Conservation (phyloP, 73 alveolate species). For the Tetrahymena malaccensis region DNA sequence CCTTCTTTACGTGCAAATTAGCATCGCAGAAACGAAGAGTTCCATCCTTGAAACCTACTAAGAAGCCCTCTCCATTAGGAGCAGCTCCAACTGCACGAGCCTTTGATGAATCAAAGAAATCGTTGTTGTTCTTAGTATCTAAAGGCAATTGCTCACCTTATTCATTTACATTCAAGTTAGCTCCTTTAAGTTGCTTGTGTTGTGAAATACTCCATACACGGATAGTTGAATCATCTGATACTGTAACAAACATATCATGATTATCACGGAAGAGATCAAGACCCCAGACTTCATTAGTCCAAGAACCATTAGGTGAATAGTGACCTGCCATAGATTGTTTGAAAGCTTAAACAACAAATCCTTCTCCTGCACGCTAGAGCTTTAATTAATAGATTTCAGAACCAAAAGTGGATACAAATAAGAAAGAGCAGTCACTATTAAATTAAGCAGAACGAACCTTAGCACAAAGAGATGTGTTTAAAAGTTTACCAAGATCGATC, state of each 20-base stretch:
- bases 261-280: constrained; percentile 30
- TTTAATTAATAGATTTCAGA: constrained; percentile 69
- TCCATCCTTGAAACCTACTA: constrained; percentile 89
- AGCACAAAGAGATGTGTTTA: constrained; percentile 33
- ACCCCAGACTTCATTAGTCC: constrained; percentile 72
- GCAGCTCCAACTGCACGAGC: constrained; percentile 69
- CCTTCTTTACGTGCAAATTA: constrained; percentile 51
- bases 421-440: constrained; percentile 19
- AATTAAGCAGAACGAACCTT: constrained; percentile 65
- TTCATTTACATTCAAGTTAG: not conserved
- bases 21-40: constrained; percentile 59
- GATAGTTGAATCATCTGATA: constrained; percentile 59
- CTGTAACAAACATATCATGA: constrained; percentile 33
- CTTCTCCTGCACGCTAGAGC: not conserved
- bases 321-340: constrained; percentile 47
- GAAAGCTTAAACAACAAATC: not conserved
- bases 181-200: not conserved
- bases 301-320: constrained; percentile 45
- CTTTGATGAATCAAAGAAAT: constrained; percentile 12
- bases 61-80: constrained; percentile 69
- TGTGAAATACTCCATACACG: constrained; percentile 44
- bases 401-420: constrained; percentile 70
- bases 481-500: not conserved
- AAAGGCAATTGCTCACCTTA: not conserved
- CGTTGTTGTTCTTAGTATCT: not conserved